phyloP scores from a whole-genome alignment of 208 protist species.

The Acanthamoeba polyphaga region DNA sequence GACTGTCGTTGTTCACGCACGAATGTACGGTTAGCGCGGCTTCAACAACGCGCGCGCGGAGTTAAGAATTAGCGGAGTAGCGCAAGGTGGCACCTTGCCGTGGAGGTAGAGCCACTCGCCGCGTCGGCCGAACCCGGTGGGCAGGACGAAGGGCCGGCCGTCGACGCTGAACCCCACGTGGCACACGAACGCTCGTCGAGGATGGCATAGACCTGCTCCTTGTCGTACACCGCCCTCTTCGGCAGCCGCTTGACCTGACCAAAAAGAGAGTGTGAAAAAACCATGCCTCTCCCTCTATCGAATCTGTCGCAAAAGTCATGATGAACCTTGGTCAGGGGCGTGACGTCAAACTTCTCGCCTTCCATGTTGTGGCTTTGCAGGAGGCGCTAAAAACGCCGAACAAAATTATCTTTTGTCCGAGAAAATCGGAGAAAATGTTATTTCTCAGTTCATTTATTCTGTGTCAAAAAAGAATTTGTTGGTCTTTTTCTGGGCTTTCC shows the following conservation, averaged over 20 bases:
- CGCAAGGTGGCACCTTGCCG: not conserved
- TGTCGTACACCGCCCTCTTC: constrained; percentile 56
- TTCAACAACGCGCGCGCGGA: not conserved
- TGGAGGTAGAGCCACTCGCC: constrained; percentile 67
- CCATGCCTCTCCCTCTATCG: too few species aligned
- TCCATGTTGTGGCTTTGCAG: not conserved
- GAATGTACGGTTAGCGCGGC: not conserved
- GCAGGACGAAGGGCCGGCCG: constrained; percentile 55
- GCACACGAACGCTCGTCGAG: constrained; percentile 60
- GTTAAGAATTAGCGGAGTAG: not conserved
- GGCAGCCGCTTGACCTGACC: constrained; percentile 41
- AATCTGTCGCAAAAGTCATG: too few species aligned
- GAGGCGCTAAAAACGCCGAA: too few species aligned
- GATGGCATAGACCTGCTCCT: constrained; percentile 34
- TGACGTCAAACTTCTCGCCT: constrained; percentile 41
- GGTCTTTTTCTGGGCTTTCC: not conserved
- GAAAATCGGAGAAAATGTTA: not conserved
- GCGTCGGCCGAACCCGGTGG: constrained; percentile 38
- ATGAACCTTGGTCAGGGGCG: constrained; percentile 38
- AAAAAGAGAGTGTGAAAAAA: not conserved
- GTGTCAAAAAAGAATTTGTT: constrained; percentile 5
- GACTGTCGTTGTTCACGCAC: not conserved
- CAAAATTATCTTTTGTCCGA: too few species aligned
- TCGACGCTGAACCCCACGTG: constrained; percentile 57
- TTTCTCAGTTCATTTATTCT: too few species aligned